Evolutionary conservation across 2,329 filamentous ascomycete species (phyloP).

Genomic region (Fusarium sp.): DNA sequence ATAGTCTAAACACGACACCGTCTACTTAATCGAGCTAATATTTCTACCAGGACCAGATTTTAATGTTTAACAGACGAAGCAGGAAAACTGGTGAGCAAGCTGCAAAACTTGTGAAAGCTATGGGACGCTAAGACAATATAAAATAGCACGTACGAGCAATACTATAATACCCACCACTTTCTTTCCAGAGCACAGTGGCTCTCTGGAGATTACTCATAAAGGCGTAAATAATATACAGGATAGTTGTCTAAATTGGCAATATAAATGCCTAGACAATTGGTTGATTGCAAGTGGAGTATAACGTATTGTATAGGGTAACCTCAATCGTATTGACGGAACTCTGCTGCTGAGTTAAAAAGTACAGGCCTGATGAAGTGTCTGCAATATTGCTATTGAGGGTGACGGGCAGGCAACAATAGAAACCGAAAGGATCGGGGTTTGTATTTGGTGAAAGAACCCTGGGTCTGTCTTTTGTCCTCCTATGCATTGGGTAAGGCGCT

Average conservation of each 20-base stretch:
- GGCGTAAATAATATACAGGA: conserved; percentile 46
- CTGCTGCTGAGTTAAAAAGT: neutral
- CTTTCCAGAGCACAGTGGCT: conserved; percentile 60
- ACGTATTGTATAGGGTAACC: neutral
- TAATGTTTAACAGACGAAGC: conserved; percentile 62
- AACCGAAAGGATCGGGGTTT: neutral
- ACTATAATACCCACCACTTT: conserved; percentile 60
- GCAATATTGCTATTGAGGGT: neutral
- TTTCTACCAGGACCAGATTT: conserved; percentile 63
- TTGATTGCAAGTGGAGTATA: neutral
- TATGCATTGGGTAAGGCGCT: neutral
- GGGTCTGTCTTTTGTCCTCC: neutral
- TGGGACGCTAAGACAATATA: neutral
- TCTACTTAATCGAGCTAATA: conserved; percentile 65
- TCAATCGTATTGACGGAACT: neutral
- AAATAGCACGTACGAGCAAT: conserved; percentile 55
- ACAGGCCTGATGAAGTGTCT: neutral
- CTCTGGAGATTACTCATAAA: conserved; percentile 47
- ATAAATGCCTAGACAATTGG: neutral
- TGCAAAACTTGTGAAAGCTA: conserved; percentile 33
- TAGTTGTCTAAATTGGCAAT: conserved; percentile 47
- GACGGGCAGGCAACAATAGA: no score
- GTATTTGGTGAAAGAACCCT: neutral
- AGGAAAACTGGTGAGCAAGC: conserved; percentile 59
- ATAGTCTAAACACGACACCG: neutral